phyloP scores from a whole-genome alignment of 2,329 filamentous ascomycete genomes.

The Colletotrichum sp. region DNA sequence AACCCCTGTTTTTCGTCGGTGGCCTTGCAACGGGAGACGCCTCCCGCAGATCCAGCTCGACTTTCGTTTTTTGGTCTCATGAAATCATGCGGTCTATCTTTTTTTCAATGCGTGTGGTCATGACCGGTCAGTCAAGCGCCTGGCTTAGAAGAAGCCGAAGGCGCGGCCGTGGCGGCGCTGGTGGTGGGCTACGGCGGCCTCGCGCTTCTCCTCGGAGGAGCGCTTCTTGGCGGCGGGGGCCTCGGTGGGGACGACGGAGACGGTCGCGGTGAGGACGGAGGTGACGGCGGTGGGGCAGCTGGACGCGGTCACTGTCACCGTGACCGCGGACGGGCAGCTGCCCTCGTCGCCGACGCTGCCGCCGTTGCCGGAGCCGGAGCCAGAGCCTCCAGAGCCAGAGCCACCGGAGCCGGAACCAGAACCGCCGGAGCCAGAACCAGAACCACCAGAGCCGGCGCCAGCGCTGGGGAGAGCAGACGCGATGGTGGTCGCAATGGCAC shows the following conservation, averaged over 20 bases:
- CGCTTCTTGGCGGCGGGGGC: neutral
- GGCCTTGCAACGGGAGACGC: neutral
- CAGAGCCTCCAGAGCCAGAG: neutral
- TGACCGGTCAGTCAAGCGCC: neutral
- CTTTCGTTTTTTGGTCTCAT: neutral
- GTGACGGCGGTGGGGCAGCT: conserved; percentile 5
- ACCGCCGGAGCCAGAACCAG: neutral
- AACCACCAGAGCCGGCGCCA: neutral
- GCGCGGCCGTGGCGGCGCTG: conserved; percentile 4
- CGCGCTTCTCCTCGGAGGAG: neutral
- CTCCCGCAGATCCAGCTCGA: neutral
- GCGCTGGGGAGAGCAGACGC: conserved; percentile 6
- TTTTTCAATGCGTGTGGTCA: neutral
- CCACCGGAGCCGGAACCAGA: neutral
- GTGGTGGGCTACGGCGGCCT: neutral
- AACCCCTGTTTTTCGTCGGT: neutral
- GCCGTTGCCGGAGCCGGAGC: neutral
- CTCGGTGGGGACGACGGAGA: conserved; percentile 11
- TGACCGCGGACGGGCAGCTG: conserved; percentile 13
- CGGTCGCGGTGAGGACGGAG: conserved; percentile 17
- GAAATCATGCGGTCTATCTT: neutral
- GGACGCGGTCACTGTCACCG: conserved; percentile 10
- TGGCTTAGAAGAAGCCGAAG: neutral
- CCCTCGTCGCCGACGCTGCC: neutral
- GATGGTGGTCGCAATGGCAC: conserved; percentile 1